A percentile compares a stretch with the other conserved stretches of the same genome.
phyloP scores from a whole-genome alignment of 108 stramenopile genomes.

The Seminavis robusta region DNA sequence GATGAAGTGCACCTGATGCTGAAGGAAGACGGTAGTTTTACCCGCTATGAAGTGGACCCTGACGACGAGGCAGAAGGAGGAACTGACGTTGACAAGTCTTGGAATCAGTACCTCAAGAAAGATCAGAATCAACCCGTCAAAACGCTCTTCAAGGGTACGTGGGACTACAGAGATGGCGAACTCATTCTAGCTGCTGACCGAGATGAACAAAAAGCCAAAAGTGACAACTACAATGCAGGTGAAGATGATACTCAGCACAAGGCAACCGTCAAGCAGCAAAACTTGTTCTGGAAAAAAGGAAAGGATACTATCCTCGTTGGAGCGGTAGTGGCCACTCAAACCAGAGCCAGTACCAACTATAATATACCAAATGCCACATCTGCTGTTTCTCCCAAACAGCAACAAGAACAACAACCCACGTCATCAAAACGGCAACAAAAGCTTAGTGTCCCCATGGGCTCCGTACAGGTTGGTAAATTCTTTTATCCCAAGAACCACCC shows the following conservation, averaged over 20 bases:
- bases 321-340: conserved; percentile 42
- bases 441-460: conserved; percentile 72
- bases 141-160: conserved; percentile 57
- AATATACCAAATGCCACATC: background rate
- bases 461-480: conserved; percentile 70
- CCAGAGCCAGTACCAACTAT: background rate
- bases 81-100: background rate
- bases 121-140: conserved; percentile 11
- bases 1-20: conserved; percentile 75
- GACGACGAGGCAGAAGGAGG: conserved; percentile 18
- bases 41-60: conserved; percentile 60
- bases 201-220: conserved; percentile 16
- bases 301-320: conserved; percentile 70
- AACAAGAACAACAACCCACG: background rate
- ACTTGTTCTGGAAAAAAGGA: background rate
- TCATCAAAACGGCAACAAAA: conserved; percentile 46
- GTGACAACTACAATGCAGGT: background rate
- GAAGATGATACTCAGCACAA: background rate
- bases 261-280: background rate
- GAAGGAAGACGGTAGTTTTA: conserved; percentile 73
- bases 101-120: background rate
- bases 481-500: conserved; percentile 77
- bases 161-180: conserved; percentile 74
- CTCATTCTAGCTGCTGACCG: conserved; percentile 80
- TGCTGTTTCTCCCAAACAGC: background rate